Conservation (phyloP, 2,329 filamentous ascomycete species). For the Pyrenochaeta sp. region DNA sequence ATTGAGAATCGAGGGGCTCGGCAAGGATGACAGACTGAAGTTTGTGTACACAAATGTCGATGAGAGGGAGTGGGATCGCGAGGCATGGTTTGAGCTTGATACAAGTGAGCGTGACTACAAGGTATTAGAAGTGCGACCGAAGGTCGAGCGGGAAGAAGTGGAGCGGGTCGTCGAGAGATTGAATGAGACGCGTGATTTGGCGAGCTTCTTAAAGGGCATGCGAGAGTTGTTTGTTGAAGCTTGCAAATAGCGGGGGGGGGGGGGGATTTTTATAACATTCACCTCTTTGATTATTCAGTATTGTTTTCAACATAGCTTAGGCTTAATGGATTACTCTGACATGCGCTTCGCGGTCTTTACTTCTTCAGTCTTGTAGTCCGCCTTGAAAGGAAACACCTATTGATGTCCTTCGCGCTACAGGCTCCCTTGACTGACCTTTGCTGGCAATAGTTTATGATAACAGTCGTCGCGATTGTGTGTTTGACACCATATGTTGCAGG, state of each 20-base stretch:
- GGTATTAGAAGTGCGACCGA: slow-evolving; percentile 81
- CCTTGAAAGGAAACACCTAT: too few relatives aligned
- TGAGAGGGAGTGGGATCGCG: slow-evolving; percentile 84
- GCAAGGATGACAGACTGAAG: slow-evolving; percentile 82
- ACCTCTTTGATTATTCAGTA: too few relatives aligned
- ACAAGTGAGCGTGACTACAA: slow-evolving; percentile 85
- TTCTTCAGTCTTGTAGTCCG: too few relatives aligned
- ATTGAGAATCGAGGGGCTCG: slow-evolving; percentile 87
- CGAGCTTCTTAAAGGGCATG: slow-evolving; percentile 81
- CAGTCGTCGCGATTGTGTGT: too few relatives aligned
- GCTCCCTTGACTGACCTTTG: too few relatives aligned
- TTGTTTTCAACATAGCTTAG: too few relatives aligned
- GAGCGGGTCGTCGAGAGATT: slow-evolving; percentile 79
- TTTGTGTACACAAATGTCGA: slow-evolving; percentile 90
- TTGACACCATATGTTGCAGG: too few relatives aligned
- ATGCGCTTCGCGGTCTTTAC: too few relatives aligned
- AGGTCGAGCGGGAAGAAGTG: slow-evolving; percentile 79
- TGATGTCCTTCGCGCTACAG: too few relatives aligned
- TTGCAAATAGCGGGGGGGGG: slow-evolving; percentile 59
- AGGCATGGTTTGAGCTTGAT: slow-evolving; percentile 93
- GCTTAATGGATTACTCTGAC: too few relatives aligned
- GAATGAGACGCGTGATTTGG: slow-evolving; percentile 81
- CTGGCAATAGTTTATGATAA: too few relatives aligned
- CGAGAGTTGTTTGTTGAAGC: slow-evolving; percentile 73
- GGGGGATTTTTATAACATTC: too few relatives aligned